These are phyloP conservation scores for Nephelium lappaceum DNA, from an alignment of 345 rosid genomes.

Conservation along the genomic window DNA sequence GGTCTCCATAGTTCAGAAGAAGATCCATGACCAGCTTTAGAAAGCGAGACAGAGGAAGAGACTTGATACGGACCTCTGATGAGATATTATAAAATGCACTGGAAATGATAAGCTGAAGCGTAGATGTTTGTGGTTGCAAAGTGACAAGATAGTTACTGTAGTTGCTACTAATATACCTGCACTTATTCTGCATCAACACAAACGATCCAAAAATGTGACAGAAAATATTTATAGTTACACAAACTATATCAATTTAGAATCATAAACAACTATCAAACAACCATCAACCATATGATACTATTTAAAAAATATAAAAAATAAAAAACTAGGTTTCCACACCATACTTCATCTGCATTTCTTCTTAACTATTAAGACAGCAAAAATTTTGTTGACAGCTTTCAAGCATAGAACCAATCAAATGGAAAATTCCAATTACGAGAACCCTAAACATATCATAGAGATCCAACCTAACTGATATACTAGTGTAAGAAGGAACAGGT, in stretches of 20 bases:
- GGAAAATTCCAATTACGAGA: not conserved
- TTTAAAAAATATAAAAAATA: not conserved
- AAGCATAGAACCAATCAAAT: not conserved
- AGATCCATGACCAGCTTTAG: slow-evolving; percentile 47
- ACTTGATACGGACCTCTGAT: not conserved
- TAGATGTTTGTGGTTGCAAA: not conserved
- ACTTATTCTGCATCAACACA: not conserved
- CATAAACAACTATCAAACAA: not conserved
- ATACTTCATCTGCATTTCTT: not conserved
- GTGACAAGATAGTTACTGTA: not conserved
- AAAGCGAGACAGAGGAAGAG: not conserved
- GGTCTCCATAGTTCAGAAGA: slow-evolving; percentile 45
- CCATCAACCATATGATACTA: not conserved
- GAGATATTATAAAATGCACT: not conserved
- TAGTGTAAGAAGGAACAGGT: too few species aligned
- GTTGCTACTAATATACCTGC: not conserved
- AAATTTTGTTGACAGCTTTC: not conserved
- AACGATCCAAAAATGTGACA: not conserved
- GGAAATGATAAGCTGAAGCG: not conserved
- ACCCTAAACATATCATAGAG: not conserved
- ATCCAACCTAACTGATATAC: not conserved
- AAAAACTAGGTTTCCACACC: not conserved
- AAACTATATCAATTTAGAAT: not conserved
- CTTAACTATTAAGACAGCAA: not conserved
- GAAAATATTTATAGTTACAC: not conserved